These are phyloP conservation scores for Selaginella moellendorffii DNA, from an alignment of 75 land plant species.

Conservation along the genomic window DNA sequence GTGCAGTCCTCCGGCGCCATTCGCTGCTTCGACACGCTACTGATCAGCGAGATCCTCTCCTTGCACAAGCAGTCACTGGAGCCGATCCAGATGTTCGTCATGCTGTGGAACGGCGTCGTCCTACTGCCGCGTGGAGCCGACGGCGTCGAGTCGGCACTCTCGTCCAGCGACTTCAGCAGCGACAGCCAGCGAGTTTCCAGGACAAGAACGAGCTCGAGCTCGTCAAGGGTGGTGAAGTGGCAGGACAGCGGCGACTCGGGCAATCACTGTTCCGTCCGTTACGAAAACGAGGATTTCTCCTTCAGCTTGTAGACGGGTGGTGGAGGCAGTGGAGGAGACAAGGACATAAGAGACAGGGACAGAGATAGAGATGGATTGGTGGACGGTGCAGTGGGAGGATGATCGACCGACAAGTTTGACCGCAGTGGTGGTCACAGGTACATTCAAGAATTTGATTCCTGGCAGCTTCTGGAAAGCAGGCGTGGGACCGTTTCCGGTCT, in stretches of 20 bases:
- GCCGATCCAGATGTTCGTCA: conserved; percentile 45
- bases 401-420: too few relatives aligned
- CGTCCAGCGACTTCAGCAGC: too few relatives aligned
- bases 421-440: too few relatives aligned
- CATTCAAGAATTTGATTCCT: too few relatives aligned
- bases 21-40: conserved; percentile 20
- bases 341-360: not conserved
- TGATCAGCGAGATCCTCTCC: conserved; percentile 29
- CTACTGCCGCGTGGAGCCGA: not conserved
- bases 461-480: too few relatives aligned
- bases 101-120: conserved; percentile 32
- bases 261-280: not conserved
- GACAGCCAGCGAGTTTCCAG: not conserved
- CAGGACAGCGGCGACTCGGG: not conserved
- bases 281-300: not conserved
- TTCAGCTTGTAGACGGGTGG: not conserved
- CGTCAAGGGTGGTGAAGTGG: not conserved
- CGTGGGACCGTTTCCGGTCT: too few relatives aligned
- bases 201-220: not conserved
- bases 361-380: not conserved
- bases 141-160: too few relatives aligned
- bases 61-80: conserved; percentile 56
- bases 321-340: not conserved
- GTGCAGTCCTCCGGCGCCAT: conserved; percentile 21
- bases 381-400: too few relatives aligned